Evolutionary conservation across 2,329 filamentous ascomycete genomes (phyloP), one percentile per base, ranked within the genome.

Genomic region (Arthrobotrys megalospora): DNA sequence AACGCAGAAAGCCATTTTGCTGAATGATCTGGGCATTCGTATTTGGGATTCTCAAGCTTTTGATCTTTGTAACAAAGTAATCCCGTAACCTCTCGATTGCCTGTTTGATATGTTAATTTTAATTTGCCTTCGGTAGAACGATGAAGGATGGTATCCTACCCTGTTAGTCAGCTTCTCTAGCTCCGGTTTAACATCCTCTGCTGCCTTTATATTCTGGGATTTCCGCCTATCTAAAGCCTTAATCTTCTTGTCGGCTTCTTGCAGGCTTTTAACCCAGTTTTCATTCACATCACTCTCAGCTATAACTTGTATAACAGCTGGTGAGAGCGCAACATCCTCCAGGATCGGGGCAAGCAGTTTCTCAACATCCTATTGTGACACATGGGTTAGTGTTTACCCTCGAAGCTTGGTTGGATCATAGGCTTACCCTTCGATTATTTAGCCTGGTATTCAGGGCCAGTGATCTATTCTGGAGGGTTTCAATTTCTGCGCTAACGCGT

Each of bases 21-120:
- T 99, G 96, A 60, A 99, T 94, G 72, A 98, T 92, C 83, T 99
- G 96, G 1, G 95, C 94, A 84, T 99, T 98, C 84, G 98, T 97
- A 82, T 95, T 96, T 12, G 96, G 96, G 28, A 95, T 97, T 71
- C 96, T 90, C 65, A 99, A 87, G 3, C 94, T 93, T 84, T 97
- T 97, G 83, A 99, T 96, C 84, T 98, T 95, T 14, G 93, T 89
- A 11, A 99, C 96, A 43, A 99, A 88, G 82, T 97, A 96, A 84
- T 99, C 96, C 75, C 96, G 89, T 84, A 98, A 97, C 71, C 96
- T 90, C 85, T 97, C 94, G 32, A 97, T 88, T n/a, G 94, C 95
- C 90, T 92, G 58, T 32, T 6, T 69, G 55, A 72, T 58, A 71
- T 10, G 67, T 82, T 65, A 82, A 79, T 62, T 50, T 24, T 67